phyloP scores from a whole-genome alignment of 208 protist genomes.

The Phytomonas sp. region DNA sequence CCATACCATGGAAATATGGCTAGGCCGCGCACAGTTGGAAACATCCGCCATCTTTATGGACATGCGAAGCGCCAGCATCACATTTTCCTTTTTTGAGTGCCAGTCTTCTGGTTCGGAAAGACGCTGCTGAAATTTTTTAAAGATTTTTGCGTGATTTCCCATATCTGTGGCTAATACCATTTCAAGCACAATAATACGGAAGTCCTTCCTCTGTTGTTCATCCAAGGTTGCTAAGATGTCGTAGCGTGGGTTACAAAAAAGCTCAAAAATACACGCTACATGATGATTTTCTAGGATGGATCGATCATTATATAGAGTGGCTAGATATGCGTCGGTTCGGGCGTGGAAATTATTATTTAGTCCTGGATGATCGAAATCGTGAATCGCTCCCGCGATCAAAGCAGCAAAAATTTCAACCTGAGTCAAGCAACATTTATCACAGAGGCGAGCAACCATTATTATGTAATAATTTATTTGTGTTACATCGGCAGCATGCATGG shows the following conservation, averaged over 20 bases:
- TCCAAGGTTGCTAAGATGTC: constrained; percentile 80
- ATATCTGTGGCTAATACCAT: constrained; percentile 94
- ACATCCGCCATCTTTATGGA: constrained; percentile 94
- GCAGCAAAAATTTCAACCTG: constrained; percentile 88
- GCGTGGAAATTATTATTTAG: constrained; percentile 95
- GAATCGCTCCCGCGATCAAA: constrained; percentile 85
- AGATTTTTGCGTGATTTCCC: constrained; percentile 85
- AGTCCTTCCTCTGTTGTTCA: constrained; percentile 58
- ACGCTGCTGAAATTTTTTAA: constrained; percentile 73
- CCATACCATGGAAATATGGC: constrained; percentile 86
- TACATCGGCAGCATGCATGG: constrained; percentile 90
- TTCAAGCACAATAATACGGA: constrained; percentile 87
- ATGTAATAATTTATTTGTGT: constrained; percentile 92
- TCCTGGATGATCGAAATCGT: constrained; percentile 96
- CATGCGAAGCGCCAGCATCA: constrained; percentile 83
- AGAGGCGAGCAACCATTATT: constrained; percentile 70
- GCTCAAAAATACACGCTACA: constrained; percentile 74
- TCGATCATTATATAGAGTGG: constrained; percentile 90
- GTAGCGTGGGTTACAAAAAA: constrained; percentile 69
- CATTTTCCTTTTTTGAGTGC: constrained; percentile 69
- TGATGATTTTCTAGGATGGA: constrained; percentile 95
- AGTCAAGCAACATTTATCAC: constrained; percentile 58
- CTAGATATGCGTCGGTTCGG: constrained; percentile 85
- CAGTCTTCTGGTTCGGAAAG: constrained; percentile 74
- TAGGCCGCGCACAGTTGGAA: constrained; percentile 86